phyloP scores from a whole-genome alignment of 129 eudicot genomes.

The Ambrosia artemisiifolia region DNA sequence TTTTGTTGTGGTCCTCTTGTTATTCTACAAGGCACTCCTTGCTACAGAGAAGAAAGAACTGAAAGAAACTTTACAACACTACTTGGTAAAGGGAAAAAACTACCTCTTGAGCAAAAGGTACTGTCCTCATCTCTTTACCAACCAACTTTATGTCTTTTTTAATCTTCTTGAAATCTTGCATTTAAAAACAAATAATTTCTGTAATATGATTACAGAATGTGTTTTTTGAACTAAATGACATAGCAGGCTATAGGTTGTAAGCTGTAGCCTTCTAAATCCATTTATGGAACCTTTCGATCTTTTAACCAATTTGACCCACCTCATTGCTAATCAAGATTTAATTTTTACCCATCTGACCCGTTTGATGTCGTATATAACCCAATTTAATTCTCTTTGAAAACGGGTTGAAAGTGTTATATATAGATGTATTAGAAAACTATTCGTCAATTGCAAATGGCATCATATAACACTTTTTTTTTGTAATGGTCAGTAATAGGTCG shows the following conservation, averaged over 20 bases:
- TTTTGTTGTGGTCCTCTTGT: constrained; percentile 7
- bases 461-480: too few species aligned
- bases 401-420: neutral
- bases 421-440: too few species aligned
- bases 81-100: constrained; percentile 81
- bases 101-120: constrained; percentile 83
- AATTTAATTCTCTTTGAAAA: too few species aligned
- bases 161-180: too few species aligned
- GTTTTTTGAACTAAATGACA: neutral
- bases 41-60: constrained; percentile 80
- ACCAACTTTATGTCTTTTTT: neutral
- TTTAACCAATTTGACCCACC: neutral
- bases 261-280: neutral
- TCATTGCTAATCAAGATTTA: too few species aligned
- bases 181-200: neutral
- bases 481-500: too few species aligned
- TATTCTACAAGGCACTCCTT: constrained; percentile 64
- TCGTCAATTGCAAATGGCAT: too few species aligned
- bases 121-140: neutral
- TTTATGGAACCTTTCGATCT: neutral
- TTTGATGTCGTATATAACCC: neutral
- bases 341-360: neutral
- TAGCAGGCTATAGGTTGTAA: neutral
- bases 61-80: constrained; percentile 69
- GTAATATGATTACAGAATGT: neutral